These are phyloP conservation scores for Boletus rubroflammeus DNA, from an alignment of 768 basidiomycete species.

Conservation along the genomic window DNA sequence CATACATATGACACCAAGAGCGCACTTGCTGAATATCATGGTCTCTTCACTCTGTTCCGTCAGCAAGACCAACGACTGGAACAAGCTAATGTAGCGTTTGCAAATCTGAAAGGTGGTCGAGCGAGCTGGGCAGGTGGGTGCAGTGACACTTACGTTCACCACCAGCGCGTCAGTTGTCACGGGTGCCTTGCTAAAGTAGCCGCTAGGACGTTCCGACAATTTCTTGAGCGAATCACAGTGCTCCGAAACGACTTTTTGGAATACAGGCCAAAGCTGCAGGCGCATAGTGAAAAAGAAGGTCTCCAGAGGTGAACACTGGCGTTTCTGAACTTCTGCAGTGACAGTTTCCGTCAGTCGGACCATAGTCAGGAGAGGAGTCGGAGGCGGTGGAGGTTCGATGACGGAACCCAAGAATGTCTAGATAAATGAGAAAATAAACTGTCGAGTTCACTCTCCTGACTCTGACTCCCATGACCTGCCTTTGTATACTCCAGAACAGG, in stretches of 20 bases:
- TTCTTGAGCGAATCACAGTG: slow-evolving; percentile 81
- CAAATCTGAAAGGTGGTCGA: slow-evolving; percentile 48
- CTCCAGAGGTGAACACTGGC: slow-evolving; percentile 77
- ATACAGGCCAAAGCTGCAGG: slow-evolving; percentile 89
- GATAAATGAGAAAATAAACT: background rate
- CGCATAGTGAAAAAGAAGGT: slow-evolving; percentile 77
- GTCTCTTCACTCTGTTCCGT: slow-evolving; percentile 86
- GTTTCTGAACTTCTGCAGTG: slow-evolving; percentile 67
- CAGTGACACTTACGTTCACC: slow-evolving; percentile 44
- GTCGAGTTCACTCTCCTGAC: background rate
- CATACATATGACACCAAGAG: background rate
- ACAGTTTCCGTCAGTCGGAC: slow-evolving; percentile 87
- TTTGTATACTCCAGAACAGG: slow-evolving; percentile 85
- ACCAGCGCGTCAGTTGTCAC: slow-evolving; percentile 69
- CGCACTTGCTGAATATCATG: slow-evolving; percentile 94
- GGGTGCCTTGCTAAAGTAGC: slow-evolving; percentile 60
- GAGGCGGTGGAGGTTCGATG: slow-evolving; percentile 71
- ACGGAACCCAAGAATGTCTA: slow-evolving; percentile 67
- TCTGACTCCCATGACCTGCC: slow-evolving; percentile 37
- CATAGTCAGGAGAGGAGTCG: slow-evolving; percentile 81
- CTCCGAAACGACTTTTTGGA: slow-evolving; percentile 84
- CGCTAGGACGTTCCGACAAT: slow-evolving; percentile 66
- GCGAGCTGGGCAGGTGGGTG: background rate
- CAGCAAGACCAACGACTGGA: slow-evolving; percentile 78
- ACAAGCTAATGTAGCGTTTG: slow-evolving; percentile 72